Base-by-base conservation (phyloP, 768 basidiomycete species). In the Rhodosporidiobolus odoratus region DNA sequence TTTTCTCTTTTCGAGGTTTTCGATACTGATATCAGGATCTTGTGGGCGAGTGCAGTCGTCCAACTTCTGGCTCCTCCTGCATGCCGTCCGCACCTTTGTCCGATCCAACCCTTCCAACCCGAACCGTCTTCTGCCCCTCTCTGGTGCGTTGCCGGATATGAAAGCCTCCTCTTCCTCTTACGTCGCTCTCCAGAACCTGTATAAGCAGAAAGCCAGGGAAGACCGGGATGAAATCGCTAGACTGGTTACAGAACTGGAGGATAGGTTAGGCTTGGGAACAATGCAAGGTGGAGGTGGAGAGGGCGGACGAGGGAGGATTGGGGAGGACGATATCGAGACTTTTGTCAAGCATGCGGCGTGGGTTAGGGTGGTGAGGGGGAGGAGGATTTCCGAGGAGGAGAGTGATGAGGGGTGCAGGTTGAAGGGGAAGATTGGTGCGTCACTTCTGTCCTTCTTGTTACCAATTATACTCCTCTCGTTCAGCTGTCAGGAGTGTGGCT, bases 141-240 rank as follows among this genome's bases (percentile, higher is more conserved):
- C 88, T 5, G 85, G 89, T 56, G 85, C 90, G 0, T 83, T 98
- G 16, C 95, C 95, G 0, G 95, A 99, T 80, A 97, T 99, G 91
- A 94, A 94, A 78, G 87, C 93, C 25, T 89, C 88, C 77, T 96
- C 96, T 9, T 78, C 82, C 30, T 84, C 84, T 64, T 98, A 97
- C 78, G 87, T 96, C 58, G 83, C 86, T 25, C 83, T 99, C 19
- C 94, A 97, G 78, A 87, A 83, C 50, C 78, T 98, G 67, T 99
- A 94, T 82, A 91, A 90, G 76, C 77, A 83, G 10, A 86, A 87
- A 62, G 89, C 92, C 4, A 73, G 76, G 52, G 69, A 65, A 3
- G 82, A 82, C 66, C 68, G 80, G 19, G 63, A 67, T 0, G 58
- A 67, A 25, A 78, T 80, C 69, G 64, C 68, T 34, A 21, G 23